A percentile compares a stretch with the other conserved stretches of the same genome.
These are phyloP conservation scores for Aspergillus cristatus DNA, from an alignment of 495 filamentous ascomycete species.

Conservation along the genomic window DNA sequence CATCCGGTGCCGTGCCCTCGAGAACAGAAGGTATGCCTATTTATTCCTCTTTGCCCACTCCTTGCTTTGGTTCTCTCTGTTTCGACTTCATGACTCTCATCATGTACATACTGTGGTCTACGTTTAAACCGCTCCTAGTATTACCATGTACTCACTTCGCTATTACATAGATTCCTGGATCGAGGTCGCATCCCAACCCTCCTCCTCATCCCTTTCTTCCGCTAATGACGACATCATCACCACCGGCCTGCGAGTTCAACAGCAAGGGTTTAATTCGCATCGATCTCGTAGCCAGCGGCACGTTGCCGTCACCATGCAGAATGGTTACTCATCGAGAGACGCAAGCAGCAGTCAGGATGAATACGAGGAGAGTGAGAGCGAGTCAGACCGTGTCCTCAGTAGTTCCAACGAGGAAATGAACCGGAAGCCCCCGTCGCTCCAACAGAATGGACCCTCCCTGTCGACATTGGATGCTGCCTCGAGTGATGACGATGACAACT, in stretches of 20 bases:
- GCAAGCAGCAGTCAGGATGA: conserved; percentile 76
- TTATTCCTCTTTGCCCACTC: conserved; percentile 9
- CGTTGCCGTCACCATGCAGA: conserved; percentile 37
- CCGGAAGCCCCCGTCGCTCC: conserved; percentile 17
- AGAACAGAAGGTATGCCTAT: conserved; percentile 39
- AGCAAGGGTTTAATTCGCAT: conserved; percentile 29
- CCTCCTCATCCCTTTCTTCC: conserved; percentile 68
- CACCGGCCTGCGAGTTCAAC: conserved; percentile 63
- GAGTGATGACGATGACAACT: conserved; percentile 65
- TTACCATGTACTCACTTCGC: conserved; percentile 44
- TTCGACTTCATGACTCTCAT: background rate
- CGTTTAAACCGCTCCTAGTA: conserved; percentile 10
- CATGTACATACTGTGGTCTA: conserved; percentile 11
- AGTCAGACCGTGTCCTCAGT: conserved; percentile 72
- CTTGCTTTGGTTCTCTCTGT: conserved; percentile 9
- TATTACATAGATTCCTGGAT: conserved; percentile 86
- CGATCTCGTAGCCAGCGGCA: conserved; percentile 45
- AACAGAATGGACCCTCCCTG: conserved; percentile 19
- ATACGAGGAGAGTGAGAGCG: conserved; percentile 79
- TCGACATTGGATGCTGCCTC: conserved; percentile 39
- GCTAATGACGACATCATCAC: conserved; percentile 82
- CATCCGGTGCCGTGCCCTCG: conserved; percentile 28
- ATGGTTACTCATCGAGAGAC: conserved; percentile 35
- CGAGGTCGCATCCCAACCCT: conserved; percentile 87
- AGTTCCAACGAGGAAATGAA: conserved; percentile 74